Evolutionary conservation across 805 yeast genomes (phyloP).

Genomic region (Candida odintsovae): DNA sequence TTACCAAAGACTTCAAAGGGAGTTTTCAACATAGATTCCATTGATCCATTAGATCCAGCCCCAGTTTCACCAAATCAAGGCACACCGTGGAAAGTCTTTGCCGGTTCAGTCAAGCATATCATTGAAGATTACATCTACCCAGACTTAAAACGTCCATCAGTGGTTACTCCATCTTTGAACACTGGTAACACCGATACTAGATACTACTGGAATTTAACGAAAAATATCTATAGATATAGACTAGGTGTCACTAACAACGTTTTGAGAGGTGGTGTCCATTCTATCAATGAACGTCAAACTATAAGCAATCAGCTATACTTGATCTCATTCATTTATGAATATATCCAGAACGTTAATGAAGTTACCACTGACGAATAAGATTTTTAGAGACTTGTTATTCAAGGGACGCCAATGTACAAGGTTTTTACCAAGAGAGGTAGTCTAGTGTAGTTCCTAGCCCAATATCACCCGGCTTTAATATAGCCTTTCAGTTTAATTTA

Average conservation of each 20-base stretch:
- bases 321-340: conserved; percentile 15
- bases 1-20: conserved; percentile 30
- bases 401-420: too few relatives aligned
- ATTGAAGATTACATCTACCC: conserved; percentile 42
- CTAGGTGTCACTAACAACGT: conserved; percentile 4
- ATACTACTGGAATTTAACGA: conserved; percentile 14
- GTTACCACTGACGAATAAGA: not conserved
- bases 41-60: conserved; percentile 40
- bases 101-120: conserved; percentile 59
- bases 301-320: conserved; percentile 12
- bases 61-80: conserved; percentile 44
- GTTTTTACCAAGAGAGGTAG: too few relatives aligned
- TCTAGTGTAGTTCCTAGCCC: too few relatives aligned
- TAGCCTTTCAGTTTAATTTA: too few relatives aligned
- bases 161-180: conserved; percentile 11
- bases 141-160: conserved; percentile 2
- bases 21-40: conserved; percentile 25
- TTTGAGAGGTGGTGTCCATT: conserved; percentile 9
- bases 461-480: too few relatives aligned
- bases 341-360: conserved; percentile 12
- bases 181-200: conserved; percentile 15
- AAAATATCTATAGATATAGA: conserved; percentile 15
- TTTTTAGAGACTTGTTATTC: too few relatives aligned
- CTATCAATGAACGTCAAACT: conserved; percentile 15
- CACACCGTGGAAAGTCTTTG: conserved; percentile 47